Evolutionary conservation across 169 alveolate species (phyloP).

Genomic region (Perkinsus olseni): DNA sequence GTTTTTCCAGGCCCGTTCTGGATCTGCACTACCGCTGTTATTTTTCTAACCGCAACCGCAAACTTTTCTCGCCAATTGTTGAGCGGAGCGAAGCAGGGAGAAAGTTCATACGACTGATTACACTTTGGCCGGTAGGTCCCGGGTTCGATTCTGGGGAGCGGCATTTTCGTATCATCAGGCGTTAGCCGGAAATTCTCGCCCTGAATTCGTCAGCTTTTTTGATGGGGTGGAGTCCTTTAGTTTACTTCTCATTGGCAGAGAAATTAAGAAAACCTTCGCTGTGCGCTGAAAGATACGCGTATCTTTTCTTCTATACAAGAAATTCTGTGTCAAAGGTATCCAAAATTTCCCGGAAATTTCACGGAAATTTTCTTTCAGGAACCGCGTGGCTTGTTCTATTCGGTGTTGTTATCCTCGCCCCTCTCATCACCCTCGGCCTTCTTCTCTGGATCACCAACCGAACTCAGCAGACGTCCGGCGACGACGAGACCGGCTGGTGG

Average conservation of each 20-base stretch:
- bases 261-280: too few relatives aligned
- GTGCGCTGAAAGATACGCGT: too few relatives aligned
- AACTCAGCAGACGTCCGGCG: not conserved
- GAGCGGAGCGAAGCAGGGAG: not conserved
- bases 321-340: too few relatives aligned
- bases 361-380: not conserved
- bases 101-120: not conserved
- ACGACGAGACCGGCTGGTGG: not conserved
- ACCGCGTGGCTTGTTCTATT: not conserved
- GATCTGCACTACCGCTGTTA: not conserved
- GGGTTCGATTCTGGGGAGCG: not conserved
- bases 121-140: not conserved
- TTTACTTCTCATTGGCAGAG: too few relatives aligned
- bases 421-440: not conserved
- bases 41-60: not conserved
- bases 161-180: not conserved
- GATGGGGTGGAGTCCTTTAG: too few relatives aligned
- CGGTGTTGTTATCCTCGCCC: not conserved
- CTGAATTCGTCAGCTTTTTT: too few relatives aligned
- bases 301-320: too few relatives aligned
- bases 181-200: too few relatives aligned
- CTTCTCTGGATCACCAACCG: not conserved
- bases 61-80: not conserved
- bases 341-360: too few relatives aligned
- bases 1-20: not conserved